Base-by-base conservation (phyloP, 1,284 basidiomycete genomes). In the Fomitopsis schrenkii region DNA sequence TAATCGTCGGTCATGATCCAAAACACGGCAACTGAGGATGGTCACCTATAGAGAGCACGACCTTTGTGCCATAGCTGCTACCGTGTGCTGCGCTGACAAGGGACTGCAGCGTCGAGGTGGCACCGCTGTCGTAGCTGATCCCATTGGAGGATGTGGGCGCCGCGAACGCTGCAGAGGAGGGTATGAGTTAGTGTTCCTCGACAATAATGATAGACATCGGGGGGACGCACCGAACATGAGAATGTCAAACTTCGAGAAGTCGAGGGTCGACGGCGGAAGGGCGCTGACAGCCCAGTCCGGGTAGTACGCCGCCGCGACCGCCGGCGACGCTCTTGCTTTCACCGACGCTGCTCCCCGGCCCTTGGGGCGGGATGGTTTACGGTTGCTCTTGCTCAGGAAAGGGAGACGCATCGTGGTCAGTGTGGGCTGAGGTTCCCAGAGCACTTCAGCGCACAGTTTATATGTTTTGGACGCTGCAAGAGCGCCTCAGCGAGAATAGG, bases 201-300 rank as follows among this genome's bases (percentile, higher is more conserved):
- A 22, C 1, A 19, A 3, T 5, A 0, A 38, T 6, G 26, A 45
- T n/a, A 2, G 5, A 40, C 7, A 7, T 14, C 56, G 26, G 28
- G 44, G 35, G 35, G 38, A 66, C 72, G 33, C 62, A 80, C 79
- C 80, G 67, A 85, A 93, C 73, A 88, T 84, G 58, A 94, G 74
- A 59, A 91, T 82, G 72, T 92, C 87, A 66, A 89, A 90, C 67
- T 86, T 83, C 62, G 79, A 80, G 72, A 83, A 93, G 72, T 93
- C 83, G 60, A 93, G 75, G 7, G 75, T 74, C 72, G 88, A 84
- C 3, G 90, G 90, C n/a, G 88, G 79, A 59, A 84, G 76, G 17
- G 74, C 72, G 59, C 75, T 76, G 1, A 77, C 79, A 12, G 82
- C 80, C 91, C 91, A 93, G 69, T 90, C 86, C 59, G 83, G 80